phyloP scores from a whole-genome alignment of 352 stramenopile species.

The Phytophthora citrophthora region DNA sequence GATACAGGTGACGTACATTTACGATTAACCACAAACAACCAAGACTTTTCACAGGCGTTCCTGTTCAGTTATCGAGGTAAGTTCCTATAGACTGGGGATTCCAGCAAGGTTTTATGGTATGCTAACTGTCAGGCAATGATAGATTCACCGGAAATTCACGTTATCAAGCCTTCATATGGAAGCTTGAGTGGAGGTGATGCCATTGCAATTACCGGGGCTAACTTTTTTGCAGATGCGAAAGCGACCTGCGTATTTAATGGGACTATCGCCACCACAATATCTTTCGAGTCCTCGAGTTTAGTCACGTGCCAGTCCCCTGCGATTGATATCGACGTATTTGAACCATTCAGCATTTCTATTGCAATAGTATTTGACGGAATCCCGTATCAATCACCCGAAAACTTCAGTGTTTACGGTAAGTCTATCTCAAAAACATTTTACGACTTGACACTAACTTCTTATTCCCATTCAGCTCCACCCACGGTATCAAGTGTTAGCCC shows the following conservation, averaged over 20 bases:
- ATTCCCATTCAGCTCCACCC: conserved; percentile 28
- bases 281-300: conserved; percentile 29
- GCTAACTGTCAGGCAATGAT: conserved; percentile 3
- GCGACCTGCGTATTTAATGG: conserved; percentile 53
- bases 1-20: conserved; percentile 31
- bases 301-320: conserved; percentile 42
- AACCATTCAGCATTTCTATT: conserved; percentile 19
- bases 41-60: conserved; percentile 54
- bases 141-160: conserved; percentile 49
- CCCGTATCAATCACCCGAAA: conserved; percentile 24
- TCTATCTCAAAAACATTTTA: background rate
- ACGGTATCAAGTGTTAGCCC: conserved; percentile 28
- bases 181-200: conserved; percentile 22
- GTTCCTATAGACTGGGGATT: background rate
- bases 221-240: conserved; percentile 40
- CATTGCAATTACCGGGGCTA: conserved; percentile 37
- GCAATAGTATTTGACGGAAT: conserved; percentile 36
- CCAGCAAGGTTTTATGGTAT: background rate
- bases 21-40: conserved; percentile 57
- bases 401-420: conserved; percentile 37
- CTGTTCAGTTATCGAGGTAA: conserved; percentile 62
- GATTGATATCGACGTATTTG: conserved; percentile 1
- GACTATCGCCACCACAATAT: conserved; percentile 31
- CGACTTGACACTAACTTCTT: background rate
- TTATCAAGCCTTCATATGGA: conserved; percentile 35